Percentiles rank a stretch among this genome's conserved stretches.
phyloP scores from a whole-genome alignment of 768 basidiomycete species.

The Ephemerocybe angulata region DNA sequence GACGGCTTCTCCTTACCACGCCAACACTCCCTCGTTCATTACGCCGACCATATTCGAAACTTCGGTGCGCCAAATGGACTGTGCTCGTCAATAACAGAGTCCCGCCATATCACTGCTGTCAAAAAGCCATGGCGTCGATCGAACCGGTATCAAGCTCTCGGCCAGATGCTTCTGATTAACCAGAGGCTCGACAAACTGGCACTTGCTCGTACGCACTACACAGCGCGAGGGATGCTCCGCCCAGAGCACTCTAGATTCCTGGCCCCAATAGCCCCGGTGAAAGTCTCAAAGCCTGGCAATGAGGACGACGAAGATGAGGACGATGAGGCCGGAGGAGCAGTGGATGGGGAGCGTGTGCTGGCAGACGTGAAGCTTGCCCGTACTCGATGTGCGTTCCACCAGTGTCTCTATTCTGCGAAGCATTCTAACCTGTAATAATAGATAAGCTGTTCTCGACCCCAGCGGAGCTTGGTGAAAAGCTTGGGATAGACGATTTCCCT shows the following conservation, averaged over 20 bases:
- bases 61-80: conserved; percentile 26
- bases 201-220: conserved; percentile 15
- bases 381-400: background rate
- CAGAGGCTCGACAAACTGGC: conserved; percentile 29
- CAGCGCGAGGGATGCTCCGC: conserved; percentile 12
- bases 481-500: background rate
- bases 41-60: conserved; percentile 11
- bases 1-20: conserved; percentile 17
- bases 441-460: conserved; percentile 15
- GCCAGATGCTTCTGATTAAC: conserved; percentile 34
- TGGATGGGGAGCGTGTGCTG: background rate
- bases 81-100: conserved; percentile 33
- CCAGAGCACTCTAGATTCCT: background rate
- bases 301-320: background rate
- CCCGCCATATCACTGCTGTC: conserved; percentile 29
- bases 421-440: background rate
- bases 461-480: conserved; percentile 16
- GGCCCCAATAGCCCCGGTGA: background rate
- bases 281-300: background rate
- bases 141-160: conserved; percentile 26
- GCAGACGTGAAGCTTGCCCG: background rate
- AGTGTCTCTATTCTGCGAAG: background rate
- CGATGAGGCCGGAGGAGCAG: background rate
- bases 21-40: conserved; percentile 24
- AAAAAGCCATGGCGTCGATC: conserved; percentile 34